Conservation (phyloP, 2,329 filamentous ascomycete species). For the Claviceps digitariae region DNA sequence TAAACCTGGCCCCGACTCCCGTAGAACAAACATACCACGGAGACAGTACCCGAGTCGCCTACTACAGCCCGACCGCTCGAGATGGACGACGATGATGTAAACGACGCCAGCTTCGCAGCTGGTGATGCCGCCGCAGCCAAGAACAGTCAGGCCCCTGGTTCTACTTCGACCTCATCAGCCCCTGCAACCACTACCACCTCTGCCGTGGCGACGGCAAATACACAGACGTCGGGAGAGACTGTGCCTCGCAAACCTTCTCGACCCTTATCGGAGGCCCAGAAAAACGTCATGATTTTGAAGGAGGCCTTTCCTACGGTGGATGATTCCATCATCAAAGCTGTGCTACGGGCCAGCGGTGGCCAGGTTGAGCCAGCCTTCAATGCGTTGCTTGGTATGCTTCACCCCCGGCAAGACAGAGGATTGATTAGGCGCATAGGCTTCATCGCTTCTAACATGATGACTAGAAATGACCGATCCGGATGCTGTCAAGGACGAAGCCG, state of each 20-base stretch:
- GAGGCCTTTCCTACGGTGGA: constrained; percentile 91
- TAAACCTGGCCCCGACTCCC: constrained; percentile 8
- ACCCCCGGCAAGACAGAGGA: neutral
- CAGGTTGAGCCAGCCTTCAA: constrained; percentile 91
- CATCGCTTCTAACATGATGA: neutral
- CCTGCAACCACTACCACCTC: constrained; percentile 14
- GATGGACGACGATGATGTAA: constrained; percentile 57
- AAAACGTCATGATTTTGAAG: constrained; percentile 76
- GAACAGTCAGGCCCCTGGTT: neutral
- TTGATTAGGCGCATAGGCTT: neutral
- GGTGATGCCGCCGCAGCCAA: constrained; percentile 24
- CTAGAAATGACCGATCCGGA: constrained; percentile 69
- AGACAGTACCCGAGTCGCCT: constrained; percentile 45
- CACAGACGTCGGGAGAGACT: constrained; percentile 13
- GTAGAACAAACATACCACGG: constrained; percentile 30
- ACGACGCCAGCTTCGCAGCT: constrained; percentile 40
- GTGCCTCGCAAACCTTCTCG: constrained; percentile 74
- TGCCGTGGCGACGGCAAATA: constrained; percentile 13
- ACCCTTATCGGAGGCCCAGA: constrained; percentile 66
- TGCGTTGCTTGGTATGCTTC: constrained; percentile 59
- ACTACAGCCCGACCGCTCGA: constrained; percentile 52
- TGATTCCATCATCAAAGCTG: constrained; percentile 65
- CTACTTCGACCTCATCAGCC: constrained; percentile 1
- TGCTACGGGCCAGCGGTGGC: constrained; percentile 73
- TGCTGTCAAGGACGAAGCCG: constrained; percentile 40